These are phyloP conservation scores for Pseudocercospora cruenta DNA, from an alignment of 2,329 filamentous ascomycete species.

Conservation along the genomic window DNA sequence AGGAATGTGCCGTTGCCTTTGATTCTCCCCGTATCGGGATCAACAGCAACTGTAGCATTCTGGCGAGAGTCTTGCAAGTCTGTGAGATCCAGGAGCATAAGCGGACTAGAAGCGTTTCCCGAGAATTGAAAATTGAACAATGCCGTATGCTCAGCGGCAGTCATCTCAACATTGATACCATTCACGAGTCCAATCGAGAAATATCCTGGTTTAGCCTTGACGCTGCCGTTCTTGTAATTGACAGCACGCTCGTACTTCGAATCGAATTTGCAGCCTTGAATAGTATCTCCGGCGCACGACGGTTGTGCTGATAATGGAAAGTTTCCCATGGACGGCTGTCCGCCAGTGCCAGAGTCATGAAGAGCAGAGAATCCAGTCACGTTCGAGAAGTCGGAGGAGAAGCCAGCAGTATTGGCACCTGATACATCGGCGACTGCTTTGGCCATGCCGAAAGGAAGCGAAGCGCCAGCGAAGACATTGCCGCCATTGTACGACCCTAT, in stretches of 20 bases:
- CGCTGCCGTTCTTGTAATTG: constrained; percentile 53
- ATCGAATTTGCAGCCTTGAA: constrained; percentile 52
- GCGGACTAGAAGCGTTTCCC: constrained; percentile 47
- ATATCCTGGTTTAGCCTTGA: constrained; percentile 60
- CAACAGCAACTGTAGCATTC: constrained; percentile 56
- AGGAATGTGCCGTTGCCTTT: constrained; percentile 61
- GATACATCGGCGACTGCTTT: constrained; percentile 52
- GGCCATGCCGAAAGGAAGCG: constrained; percentile 49
- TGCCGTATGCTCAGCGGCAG: constrained; percentile 59
- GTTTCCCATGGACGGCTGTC: constrained; percentile 33
- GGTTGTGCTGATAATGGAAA: constrained; percentile 34
- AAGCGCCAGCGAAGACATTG: constrained; percentile 46
- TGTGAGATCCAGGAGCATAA: constrained; percentile 62
- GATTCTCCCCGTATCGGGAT: constrained; percentile 56
- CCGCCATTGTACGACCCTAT: constrained; percentile 46
- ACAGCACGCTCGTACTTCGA: constrained; percentile 54
- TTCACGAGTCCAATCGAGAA: constrained; percentile 61
- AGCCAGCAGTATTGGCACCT: constrained; percentile 60
- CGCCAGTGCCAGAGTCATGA: constrained; percentile 56
- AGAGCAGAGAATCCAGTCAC: constrained; percentile 51
- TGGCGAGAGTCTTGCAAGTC: constrained; percentile 59
- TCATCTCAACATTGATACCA: constrained; percentile 62
- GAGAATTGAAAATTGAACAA: constrained; percentile 61
- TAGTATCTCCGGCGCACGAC: constrained; percentile 29
- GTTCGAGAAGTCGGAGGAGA: constrained; percentile 51